These are phyloP conservation scores for Fusarium chaquense DNA, from an alignment of 2,329 filamentous ascomycete genomes.

Conservation along the genomic window DNA sequence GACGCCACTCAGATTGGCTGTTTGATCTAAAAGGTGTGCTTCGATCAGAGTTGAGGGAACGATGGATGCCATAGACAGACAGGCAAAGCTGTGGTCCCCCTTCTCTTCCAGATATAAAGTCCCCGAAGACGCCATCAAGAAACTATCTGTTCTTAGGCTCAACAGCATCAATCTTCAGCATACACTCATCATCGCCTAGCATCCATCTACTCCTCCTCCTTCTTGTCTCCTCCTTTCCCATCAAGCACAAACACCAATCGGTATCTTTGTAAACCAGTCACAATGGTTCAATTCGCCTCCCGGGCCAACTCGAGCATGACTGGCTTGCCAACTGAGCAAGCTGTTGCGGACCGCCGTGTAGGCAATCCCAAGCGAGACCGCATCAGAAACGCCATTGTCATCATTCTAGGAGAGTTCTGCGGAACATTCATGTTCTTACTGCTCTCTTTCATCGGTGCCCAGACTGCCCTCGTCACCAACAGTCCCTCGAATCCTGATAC, in stretches of 20 bases:
- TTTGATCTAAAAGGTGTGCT: conserved; percentile 23
- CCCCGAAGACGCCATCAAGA: conserved; percentile 17
- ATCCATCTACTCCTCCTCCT: background rate
- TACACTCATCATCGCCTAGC: background rate
- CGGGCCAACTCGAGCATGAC: conserved; percentile 20
- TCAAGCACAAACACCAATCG: background rate
- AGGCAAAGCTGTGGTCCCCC: background rate
- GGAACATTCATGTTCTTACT: conserved; percentile 67
- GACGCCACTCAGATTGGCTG: conserved; percentile 13
- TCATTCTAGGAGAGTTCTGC: conserved; percentile 63
- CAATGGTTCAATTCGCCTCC: conserved; percentile 31
- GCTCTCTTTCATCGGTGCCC: conserved; percentile 56
- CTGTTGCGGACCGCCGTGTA: conserved; percentile 12
- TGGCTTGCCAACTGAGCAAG: conserved; percentile 28
- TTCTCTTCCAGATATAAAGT: conserved; percentile 31
- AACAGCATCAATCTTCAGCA: conserved; percentile 8
- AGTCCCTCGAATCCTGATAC: conserved; percentile 43
- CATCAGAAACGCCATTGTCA: conserved; percentile 54
- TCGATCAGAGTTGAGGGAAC: conserved; percentile 23
- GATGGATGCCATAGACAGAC: conserved; percentile 5
- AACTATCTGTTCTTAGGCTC: conserved; percentile 10
- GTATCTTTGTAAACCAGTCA: background rate
- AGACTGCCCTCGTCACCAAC: conserved; percentile 54
- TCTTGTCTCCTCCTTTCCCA: background rate
- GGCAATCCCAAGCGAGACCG: conserved; percentile 17